Evolutionary conservation across 2,329 filamentous ascomycete genomes (phyloP), one percentile per base, ranked within the genome.

Genomic region (Epichloe glyceriae): DNA sequence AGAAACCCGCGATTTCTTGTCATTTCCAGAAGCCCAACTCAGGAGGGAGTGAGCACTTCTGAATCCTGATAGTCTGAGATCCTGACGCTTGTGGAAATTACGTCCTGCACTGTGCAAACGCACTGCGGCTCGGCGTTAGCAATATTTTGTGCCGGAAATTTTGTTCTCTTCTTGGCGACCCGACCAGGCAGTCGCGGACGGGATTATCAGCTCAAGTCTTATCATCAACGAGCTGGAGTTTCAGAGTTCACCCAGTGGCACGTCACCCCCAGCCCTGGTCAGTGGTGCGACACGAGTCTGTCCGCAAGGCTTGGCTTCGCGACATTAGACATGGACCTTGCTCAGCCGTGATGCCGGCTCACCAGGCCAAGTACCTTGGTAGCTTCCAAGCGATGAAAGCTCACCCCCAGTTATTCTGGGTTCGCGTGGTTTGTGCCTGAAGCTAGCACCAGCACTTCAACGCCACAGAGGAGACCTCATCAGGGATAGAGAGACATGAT

Each of bases 221-320:
- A 10, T 39, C 37, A 39, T n/a, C n/a, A 39, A 19, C 22, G 26
- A 45, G 26, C 22, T 17, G 42, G 42, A 17, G 37, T 37, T 45
- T 45, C 17, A 33, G 42, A 1, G 11, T 45, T 26, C 42, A 33
- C 42, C 42, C 20, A 45, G 22, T 45, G 42, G 42, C 42, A 45
- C 42, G 19, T 47, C 46, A 8, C 5, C 17, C 4, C 17, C 39
- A 38, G 17, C 11, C 41, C 20, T 39, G 34, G 11, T 19, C 35
- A 30, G 12, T 52, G 46, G 46, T 52, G 50, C 50, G 50, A 52
- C 50, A 46, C 10, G 34, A 26, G 33, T 35, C 41, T 46, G n/a
- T 49, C 46, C 11, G 41, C 17, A 38, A 19, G 10, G 14, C 15
- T n/a, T 17, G 30, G 37, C 20, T 51, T 38, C 26, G 40, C 39